These are phyloP conservation scores for Tetrastigma voinierianum DNA, from an alignment of 164 flowering plant genomes.

Conservation along the genomic window DNA sequence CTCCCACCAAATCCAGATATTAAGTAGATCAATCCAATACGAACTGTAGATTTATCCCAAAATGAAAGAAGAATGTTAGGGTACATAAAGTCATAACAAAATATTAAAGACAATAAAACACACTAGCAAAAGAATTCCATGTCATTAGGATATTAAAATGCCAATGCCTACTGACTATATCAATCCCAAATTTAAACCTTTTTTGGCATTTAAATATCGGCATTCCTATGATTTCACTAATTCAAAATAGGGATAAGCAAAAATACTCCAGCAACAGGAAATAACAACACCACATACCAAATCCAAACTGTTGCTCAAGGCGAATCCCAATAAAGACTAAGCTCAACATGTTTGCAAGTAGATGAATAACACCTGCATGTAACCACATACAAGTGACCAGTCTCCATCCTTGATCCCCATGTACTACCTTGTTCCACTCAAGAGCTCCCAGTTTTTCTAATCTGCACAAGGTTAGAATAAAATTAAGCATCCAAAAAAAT, in stretches of 20 bases:
- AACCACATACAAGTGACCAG: slow-evolving; percentile 80
- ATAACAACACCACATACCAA: slow-evolving; percentile 45
- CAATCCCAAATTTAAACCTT: background rate
- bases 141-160: too few relatives aligned
- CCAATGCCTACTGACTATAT: background rate
- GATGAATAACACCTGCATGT: slow-evolving; percentile 87
- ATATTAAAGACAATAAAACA: slow-evolving; percentile 13
- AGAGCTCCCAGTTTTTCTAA: slow-evolving; percentile 79
- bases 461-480: slow-evolving; percentile 30
- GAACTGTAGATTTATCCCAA: slow-evolving; percentile 41
- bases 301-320: slow-evolving; percentile 84
- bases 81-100: background rate
- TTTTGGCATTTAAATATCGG: background rate
- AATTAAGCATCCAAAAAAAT: background rate
- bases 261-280: background rate
- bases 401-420: slow-evolving; percentile 78
- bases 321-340: slow-evolving; percentile 79
- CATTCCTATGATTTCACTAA: background rate
- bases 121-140: slow-evolving; percentile 16
- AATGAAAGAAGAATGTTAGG: background rate
- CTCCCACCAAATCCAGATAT: slow-evolving; percentile 82
- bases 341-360: slow-evolving; percentile 81
- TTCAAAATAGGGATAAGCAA: too few relatives aligned
- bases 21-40: slow-evolving; percentile 62
- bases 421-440: slow-evolving; percentile 56